Percentiles rank a stretch among this genome's conserved stretches.
phyloP scores from a whole-genome alignment of 352 stramenopile species.

The Salisapilia sapeloensis region DNA sequence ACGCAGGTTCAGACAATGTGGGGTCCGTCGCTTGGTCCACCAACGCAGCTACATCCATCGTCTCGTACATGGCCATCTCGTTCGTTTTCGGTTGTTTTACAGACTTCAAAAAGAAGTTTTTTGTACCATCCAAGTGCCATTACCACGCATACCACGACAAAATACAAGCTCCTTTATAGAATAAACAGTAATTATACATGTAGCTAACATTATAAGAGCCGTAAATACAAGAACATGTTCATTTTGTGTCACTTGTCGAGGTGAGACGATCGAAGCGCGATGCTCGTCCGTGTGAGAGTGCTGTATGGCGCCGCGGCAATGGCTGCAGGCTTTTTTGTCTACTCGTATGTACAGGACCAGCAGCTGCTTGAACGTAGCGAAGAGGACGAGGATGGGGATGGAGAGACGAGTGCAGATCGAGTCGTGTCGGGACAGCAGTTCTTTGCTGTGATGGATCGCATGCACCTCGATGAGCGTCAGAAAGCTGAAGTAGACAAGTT shows the following conservation, averaged over 20 bases:
- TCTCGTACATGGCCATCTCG: constrained; percentile 24
- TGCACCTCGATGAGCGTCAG: constrained; percentile 25
- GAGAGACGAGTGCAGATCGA: constrained; percentile 20
- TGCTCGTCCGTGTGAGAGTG: constrained; percentile 30
- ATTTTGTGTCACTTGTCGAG: too few relatives aligned
- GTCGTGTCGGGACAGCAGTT: constrained; percentile 39
- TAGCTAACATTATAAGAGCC: too few relatives aligned
- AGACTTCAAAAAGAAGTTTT: too few relatives aligned
- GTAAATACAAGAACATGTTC: too few relatives aligned
- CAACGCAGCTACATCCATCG: constrained; percentile 19
- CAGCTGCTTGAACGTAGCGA: too few relatives aligned
- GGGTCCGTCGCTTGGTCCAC: constrained; percentile 39
- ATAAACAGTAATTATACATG: too few relatives aligned
- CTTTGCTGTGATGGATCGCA: constrained; percentile 46
- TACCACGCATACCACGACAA: too few relatives aligned
- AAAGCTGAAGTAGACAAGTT: constrained; percentile 59
- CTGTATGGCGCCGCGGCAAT: constrained; percentile 68
- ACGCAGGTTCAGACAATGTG: constrained; percentile 28
- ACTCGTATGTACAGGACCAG: constrained; percentile 64
- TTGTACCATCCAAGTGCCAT: too few relatives aligned
- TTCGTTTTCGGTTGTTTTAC: constrained; percentile 1
- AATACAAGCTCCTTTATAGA: too few relatives aligned
- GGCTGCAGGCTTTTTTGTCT: constrained; percentile 55
- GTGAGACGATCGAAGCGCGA: too few relatives aligned
- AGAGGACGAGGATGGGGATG: constrained; percentile 42